phyloP scores from a whole-genome alignment of 73 alveolate genomes.

The Diophrys sp. region DNA sequence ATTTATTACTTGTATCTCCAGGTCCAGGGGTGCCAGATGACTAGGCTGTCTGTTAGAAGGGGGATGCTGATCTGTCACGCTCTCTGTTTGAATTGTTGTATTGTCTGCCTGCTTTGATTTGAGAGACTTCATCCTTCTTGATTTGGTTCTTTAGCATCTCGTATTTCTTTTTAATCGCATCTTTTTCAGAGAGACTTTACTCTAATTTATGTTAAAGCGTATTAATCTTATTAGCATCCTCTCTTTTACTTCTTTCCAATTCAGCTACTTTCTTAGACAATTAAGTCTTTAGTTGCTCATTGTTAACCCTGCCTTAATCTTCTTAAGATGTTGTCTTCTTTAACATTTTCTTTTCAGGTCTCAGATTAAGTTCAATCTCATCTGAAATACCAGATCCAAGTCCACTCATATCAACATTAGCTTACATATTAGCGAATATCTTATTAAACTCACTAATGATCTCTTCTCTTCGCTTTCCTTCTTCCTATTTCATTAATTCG shows the following conservation, averaged over 20 bases:
- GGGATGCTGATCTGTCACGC: background rate
- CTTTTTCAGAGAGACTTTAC: constrained; percentile 32
- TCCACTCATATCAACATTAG: background rate
- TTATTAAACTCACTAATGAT: background rate
- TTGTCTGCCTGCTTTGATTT: background rate
- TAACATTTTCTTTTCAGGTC: background rate
- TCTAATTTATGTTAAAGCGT: constrained; percentile 18
- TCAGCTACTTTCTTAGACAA: constrained; percentile 2
- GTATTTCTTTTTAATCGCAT: constrained; percentile 23
- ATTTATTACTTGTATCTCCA: too few relatives aligned
- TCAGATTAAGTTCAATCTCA: background rate
- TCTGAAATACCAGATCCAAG: background rate
- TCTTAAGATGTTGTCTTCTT: background rate
- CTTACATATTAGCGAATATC: background rate
- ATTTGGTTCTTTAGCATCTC: constrained; percentile 16
- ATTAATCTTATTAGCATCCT: constrained; percentile 34
- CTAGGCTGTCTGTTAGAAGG: too few relatives aligned
- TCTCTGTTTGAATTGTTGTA: background rate
- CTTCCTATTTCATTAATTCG: background rate
- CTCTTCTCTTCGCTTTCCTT: background rate
- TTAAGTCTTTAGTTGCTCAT: background rate
- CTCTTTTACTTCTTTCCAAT: constrained; percentile 31
- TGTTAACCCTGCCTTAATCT: background rate
- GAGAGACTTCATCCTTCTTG: constrained; percentile 29
- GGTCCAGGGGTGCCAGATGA: too few relatives aligned